A percentile compares a stretch with the other conserved stretches of the same genome.
phyloP scores from a whole-genome alignment of 257 asterid genomes.

The Capsicum rhomboideum region DNA sequence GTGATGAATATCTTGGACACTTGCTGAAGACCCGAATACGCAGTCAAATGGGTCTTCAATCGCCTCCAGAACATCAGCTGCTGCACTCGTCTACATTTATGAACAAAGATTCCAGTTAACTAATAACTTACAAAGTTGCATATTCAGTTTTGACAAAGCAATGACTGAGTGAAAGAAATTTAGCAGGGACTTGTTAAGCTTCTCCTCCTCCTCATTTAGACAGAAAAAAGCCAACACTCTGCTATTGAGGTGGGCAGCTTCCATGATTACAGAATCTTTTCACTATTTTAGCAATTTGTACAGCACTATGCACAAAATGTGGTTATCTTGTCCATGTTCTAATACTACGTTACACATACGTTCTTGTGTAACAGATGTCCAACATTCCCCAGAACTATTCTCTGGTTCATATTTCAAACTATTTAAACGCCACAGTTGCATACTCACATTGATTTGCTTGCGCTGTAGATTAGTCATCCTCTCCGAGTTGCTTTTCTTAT shows the following conservation, averaged over 20 bases:
- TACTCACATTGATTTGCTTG: slow-evolving; percentile 35
- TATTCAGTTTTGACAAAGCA: not conserved
- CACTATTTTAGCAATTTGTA: not conserved
- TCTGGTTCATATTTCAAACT: not conserved
- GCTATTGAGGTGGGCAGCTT: not conserved
- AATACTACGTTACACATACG: too few species aligned
- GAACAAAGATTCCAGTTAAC: not conserved
- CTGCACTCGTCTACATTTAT: slow-evolving; percentile 26
- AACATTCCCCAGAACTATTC: not conserved
- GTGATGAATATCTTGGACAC: slow-evolving; percentile 18
- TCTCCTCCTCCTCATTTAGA: not conserved
- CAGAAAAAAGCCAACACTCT: not conserved
- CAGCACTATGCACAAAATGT: not conserved
- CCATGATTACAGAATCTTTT: not conserved
- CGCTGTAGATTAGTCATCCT: slow-evolving; percentile 20
- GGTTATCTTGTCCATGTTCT: not conserved
- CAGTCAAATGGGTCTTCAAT: slow-evolving; percentile 52
- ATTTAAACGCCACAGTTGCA: not conserved
- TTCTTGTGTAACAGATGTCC: not conserved
- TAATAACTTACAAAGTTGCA: not conserved
- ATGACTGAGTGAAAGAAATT: not conserved
- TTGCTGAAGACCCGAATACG: slow-evolving; percentile 41
- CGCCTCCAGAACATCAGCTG: not conserved
- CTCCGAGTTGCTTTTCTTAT: slow-evolving; percentile 16
- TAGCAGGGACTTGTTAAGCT: not conserved